Base-by-base conservation (phyloP, 768 basidiomycete species). In the Gloeostereum incarnatum region DNA sequence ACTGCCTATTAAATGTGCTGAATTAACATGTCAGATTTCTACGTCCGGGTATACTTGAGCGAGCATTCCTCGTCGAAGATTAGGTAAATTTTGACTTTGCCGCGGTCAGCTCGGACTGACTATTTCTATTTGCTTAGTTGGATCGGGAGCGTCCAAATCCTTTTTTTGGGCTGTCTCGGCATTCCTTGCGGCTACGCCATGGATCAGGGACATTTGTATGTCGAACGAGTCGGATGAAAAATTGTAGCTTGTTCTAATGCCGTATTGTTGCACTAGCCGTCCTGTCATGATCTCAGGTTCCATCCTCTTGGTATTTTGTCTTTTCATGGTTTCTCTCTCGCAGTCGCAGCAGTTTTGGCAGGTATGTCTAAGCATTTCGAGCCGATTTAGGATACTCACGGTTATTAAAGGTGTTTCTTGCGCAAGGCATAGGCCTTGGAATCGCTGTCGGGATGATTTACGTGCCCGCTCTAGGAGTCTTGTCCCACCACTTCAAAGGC, bases 261-360 rank as follows among this genome's bases (percentile, higher is more conserved):
- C 14, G 21, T 9, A 14, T 20, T 20, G 7, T 4, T 34, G 19
- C 21, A 36, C 27, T 29, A 59, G 61, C 36, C 53, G 55, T 29
- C 41, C 49, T 23, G 43, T 67, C 10, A 32, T 69, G 2, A 54
- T 57, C 5, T 49, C 49, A 14, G 68, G 67, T 2, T 49, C 60
- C 8, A n/a, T 65, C 5, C 35, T 67, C n/a, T 57, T 56, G 19
- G 52, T 55, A 3, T 52, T 67, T 25, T 62, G 60, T 9, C 48
- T 63, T 26, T 71, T 65, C 50, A 66, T 68, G 63, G 61, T 73
- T 17, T 71, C 71, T 0, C 49, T 72, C 6, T 60, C 63, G 1
- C 55, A 62, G 24, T 62, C 60, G 4, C 49, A 63, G 19, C 59
- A 58, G 11, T 68, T 58, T 43, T 70, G 68, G 37, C 69, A 69